Conservation (phyloP, 1,284 basidiomycete genomes). For the Cryptococcus amylolentus region DNA sequence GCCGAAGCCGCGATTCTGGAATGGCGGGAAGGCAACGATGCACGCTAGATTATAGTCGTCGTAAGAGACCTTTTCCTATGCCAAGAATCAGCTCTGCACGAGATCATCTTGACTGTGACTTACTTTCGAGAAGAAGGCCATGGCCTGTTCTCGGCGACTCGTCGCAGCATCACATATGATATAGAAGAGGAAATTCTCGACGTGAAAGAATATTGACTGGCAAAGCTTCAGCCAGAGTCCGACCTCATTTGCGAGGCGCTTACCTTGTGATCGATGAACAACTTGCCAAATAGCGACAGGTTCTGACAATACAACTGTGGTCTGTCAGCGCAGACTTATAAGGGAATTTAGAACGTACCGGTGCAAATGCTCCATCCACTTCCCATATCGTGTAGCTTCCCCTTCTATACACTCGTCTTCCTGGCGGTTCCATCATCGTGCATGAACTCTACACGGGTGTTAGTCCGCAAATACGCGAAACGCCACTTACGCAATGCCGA, state of each 20-base stretch:
- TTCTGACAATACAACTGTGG: slow-evolving; percentile 90
- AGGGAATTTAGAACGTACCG: slow-evolving; percentile 56
- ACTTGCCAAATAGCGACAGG: slow-evolving; percentile 89
- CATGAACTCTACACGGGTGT: slow-evolving; percentile 63
- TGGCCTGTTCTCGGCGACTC: slow-evolving; percentile 70
- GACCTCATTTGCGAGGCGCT: slow-evolving; percentile 2
- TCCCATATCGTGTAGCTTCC: slow-evolving; percentile 93
- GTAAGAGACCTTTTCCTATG: slow-evolving; percentile 89
- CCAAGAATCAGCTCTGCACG: background rate
- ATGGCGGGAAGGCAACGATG: slow-evolving; percentile 92
- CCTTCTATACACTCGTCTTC: slow-evolving; percentile 82
- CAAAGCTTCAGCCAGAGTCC: slow-evolving; percentile 5
- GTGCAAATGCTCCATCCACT: slow-evolving; percentile 81
- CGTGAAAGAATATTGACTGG: slow-evolving; percentile 85
- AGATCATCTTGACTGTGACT: slow-evolving; percentile 1
- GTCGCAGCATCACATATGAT: slow-evolving; percentile 78
- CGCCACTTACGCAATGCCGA: slow-evolving; percentile 62
- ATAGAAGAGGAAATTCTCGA: slow-evolving; percentile 73
- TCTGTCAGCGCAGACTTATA: slow-evolving; percentile 8
- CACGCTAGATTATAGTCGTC: slow-evolving; percentile 97
- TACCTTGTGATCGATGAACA: slow-evolving; percentile 95
- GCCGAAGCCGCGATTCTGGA: slow-evolving; percentile 84
- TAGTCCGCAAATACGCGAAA: background rate
- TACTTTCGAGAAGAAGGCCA: slow-evolving; percentile 96
- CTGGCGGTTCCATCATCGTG: slow-evolving; percentile 71